Conservation (phyloP, 352 stramenopile genomes). For the Peronospora destructor region DNA sequence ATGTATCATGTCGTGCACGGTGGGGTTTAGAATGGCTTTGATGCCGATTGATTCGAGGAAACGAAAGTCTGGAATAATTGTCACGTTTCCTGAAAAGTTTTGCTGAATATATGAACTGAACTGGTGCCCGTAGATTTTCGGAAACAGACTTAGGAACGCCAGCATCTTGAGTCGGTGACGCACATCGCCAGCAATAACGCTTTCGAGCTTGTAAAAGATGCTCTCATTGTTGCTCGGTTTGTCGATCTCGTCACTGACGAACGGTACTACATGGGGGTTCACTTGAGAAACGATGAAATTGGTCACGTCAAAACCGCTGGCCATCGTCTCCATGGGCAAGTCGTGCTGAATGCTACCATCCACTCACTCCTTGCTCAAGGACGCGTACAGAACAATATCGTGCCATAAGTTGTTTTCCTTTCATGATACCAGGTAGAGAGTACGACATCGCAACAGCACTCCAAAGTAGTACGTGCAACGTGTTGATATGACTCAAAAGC, state of each 20-base stretch:
- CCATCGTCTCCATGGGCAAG: constrained; percentile 90
- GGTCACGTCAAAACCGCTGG: constrained; percentile 90
- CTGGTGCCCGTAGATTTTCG: constrained; percentile 75
- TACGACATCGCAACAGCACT: constrained; percentile 88
- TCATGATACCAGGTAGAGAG: constrained; percentile 90
- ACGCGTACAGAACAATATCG: constrained; percentile 85
- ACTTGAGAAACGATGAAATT: constrained; percentile 89
- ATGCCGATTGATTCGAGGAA: constrained; percentile 69
- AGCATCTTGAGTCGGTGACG: constrained; percentile 65
- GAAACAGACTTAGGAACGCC: constrained; percentile 83
- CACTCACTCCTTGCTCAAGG: constrained; percentile 89
- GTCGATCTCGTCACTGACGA: constrained; percentile 87
- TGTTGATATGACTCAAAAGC: constrained; percentile 91
- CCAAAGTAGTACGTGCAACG: constrained; percentile 88
- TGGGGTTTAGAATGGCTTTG: constrained; percentile 83
- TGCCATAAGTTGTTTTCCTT: constrained; percentile 77
- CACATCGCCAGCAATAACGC: constrained; percentile 71
- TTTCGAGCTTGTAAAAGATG: constrained; percentile 70
- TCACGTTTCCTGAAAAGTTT: constrained; percentile 96
- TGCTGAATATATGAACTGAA: constrained; percentile 80
- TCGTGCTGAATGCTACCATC: constrained; percentile 89
- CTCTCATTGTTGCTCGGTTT: constrained; percentile 56
- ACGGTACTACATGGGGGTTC: constrained; percentile 90
- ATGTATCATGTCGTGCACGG: constrained; percentile 55
- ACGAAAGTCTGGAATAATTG: constrained; percentile 86